Evolutionary conservation across 331 rosid genomes (phyloP), one percentile per base, ranked within the genome.

Genomic region (Erythrophleum ivorense): DNA sequence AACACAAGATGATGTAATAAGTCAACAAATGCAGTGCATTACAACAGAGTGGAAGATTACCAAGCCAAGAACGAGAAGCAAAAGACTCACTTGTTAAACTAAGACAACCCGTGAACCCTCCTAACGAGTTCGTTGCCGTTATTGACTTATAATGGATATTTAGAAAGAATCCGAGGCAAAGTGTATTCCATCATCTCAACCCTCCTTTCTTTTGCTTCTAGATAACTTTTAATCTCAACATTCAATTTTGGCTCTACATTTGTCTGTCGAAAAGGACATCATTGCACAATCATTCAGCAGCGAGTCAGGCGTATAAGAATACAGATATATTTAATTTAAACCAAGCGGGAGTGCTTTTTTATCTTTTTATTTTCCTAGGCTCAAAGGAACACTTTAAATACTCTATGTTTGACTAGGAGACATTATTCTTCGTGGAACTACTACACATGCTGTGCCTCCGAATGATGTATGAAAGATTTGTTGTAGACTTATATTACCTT

Each of bases 221-320:
- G 78, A 38, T 7, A 55, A 74, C 53, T 18, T 73, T 74, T 74
- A 53, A 74, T 54, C 78, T 40, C 8, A 5, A 11, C 67, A 55
- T 38, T n/a, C 18, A 38, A 19, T 6, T 52, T 33, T 9, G 65
- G 54, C 65, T 18, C 5, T 11, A 57, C 38, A 55, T 34, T 54
- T 40, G 78, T 55, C 78, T 74, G 36, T 40, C 46, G n/a, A 36
- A 53, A 74, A 19, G 53, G 7, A 60, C n/a, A 34, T 16, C 12
- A 55, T 18, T 6, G 68, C 41, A 62, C n/a, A 31, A 33, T 31
- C 5, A 62, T 62, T 31, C 6, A 62, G 2, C 21, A 58, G 12
- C 33, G 34, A 58, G 64, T 34, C 15, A 58, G 64, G 64, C 64
- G 0, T 10, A 58, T 21, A 2, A 58, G 15, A 21, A 58, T 58